phyloP scores from a whole-genome alignment of 2,329 filamentous ascomycete genomes.

The Xylaria sp. region DNA sequence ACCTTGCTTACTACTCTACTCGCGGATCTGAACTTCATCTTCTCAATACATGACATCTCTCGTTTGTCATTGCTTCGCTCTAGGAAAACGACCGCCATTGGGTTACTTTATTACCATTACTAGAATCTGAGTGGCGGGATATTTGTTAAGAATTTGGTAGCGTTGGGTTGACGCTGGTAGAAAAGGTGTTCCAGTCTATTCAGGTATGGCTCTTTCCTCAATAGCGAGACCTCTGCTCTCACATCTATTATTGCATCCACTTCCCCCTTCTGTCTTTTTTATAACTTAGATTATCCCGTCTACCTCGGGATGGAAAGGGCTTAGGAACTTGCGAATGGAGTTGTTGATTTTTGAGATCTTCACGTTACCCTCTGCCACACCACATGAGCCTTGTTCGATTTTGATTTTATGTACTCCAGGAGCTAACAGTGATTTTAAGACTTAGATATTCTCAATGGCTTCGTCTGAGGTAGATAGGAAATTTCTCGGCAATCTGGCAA shows the following conservation, averaged over 20 bases:
- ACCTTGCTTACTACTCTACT: constrained; percentile 5
- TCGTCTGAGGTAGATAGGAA: constrained; percentile 98
- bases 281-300: background rate
- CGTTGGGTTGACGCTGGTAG: constrained; percentile 7
- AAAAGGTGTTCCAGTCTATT: constrained; percentile 2
- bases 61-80: background rate
- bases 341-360: background rate
- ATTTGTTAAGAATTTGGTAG: constrained; percentile 12
- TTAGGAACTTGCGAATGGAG: background rate
- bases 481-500: constrained; percentile 90
- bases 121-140: background rate
- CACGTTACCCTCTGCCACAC: background rate
- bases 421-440: background rate
- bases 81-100: background rate
- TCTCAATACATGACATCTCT: constrained; percentile 14
- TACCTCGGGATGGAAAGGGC: background rate
- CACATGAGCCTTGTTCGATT: background rate
- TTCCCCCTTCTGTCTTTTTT: background rate
- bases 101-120: background rate
- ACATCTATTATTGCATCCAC: background rate
- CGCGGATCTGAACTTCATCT: constrained; percentile 7
- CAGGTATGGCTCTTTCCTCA: constrained; percentile 24
- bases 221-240: background rate
- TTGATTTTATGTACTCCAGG: background rate
- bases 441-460: constrained; percentile 71